These are phyloP conservation scores for Marchantia paleacea DNA, from an alignment of 225 moss, liverwort and hornwort species.

Conservation along the genomic window DNA sequence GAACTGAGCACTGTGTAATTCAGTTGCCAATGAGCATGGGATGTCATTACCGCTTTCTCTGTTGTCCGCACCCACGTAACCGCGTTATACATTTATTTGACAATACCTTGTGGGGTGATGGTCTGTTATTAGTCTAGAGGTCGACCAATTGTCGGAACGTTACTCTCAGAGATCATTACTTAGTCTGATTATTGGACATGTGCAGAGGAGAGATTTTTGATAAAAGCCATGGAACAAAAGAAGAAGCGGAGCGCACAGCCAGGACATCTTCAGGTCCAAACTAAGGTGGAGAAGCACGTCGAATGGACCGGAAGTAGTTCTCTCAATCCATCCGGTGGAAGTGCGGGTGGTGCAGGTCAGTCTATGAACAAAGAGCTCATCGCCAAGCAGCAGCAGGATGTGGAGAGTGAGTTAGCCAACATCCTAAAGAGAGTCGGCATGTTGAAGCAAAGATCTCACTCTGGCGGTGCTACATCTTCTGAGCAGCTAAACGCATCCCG, in stretches of 20 bases:
- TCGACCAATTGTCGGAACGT: background rate
- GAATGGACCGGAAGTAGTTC: constrained; percentile 7
- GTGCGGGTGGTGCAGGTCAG: constrained; percentile 18
- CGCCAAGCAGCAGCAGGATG: constrained; percentile 37
- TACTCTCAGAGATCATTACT: background rate
- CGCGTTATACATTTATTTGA: too few species aligned
- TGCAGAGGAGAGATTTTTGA: constrained; percentile 33
- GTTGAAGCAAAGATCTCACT: constrained; percentile 33
- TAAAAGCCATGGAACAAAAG: constrained; percentile 30
- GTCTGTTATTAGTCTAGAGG: too few species aligned
- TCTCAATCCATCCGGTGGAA: constrained; percentile 16
- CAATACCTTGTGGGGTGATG: too few species aligned
- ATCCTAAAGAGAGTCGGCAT: constrained; percentile 46
- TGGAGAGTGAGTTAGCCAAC: constrained; percentile 47
- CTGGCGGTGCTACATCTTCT: background rate
- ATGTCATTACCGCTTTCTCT: too few species aligned
- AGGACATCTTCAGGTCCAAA: constrained; percentile 21
- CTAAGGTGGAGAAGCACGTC: constrained; percentile 18
- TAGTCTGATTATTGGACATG: background rate
- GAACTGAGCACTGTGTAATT: too few species aligned
- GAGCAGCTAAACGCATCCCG: background rate
- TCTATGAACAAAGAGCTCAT: constrained; percentile 23
- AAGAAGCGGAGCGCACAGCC: constrained; percentile 31
- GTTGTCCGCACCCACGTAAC: too few species aligned
- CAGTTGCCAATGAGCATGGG: too few species aligned